phyloP scores from a whole-genome alignment of 1,139 yeast genomes.

The Suhomyces bribrorum region DNA sequence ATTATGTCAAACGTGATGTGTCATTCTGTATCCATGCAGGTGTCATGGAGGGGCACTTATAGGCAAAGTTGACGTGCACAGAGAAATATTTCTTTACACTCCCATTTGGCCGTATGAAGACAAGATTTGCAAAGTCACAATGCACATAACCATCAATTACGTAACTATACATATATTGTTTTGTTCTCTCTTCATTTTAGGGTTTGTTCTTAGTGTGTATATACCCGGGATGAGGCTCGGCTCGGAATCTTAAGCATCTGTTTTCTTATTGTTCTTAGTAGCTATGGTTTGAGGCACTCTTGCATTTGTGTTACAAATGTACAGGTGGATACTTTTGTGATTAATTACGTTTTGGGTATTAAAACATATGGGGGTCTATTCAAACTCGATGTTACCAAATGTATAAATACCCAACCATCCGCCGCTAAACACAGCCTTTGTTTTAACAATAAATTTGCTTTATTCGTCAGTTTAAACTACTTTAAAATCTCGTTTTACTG shows the following conservation, averaged over 20 bases:
- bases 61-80: neutral
- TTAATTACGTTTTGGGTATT: neutral
- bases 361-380: neutral
- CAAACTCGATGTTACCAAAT: neutral
- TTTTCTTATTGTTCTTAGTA: neutral
- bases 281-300: neutral
- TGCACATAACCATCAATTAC: neutral
- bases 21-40: neutral
- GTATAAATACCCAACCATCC: conserved; percentile 1
- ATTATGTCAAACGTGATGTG: conserved; percentile 1
- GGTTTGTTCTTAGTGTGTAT: neutral
- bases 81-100: neutral
- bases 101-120: neutral
- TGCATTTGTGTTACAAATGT: too few species aligned
- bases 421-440: neutral
- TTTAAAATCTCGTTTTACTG: neutral
- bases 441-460: neutral
- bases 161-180: neutral
- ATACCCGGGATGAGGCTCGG: conserved; percentile 1
- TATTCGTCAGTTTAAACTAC: neutral
- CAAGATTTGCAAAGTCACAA: neutral
- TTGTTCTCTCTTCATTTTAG: neutral
- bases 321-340: neutral
- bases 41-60: neutral
- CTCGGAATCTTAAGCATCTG: neutral